Evolutionary conservation across 1,284 basidiomycete species (phyloP).

Genomic region (Macrocystidia cucumis): DNA sequence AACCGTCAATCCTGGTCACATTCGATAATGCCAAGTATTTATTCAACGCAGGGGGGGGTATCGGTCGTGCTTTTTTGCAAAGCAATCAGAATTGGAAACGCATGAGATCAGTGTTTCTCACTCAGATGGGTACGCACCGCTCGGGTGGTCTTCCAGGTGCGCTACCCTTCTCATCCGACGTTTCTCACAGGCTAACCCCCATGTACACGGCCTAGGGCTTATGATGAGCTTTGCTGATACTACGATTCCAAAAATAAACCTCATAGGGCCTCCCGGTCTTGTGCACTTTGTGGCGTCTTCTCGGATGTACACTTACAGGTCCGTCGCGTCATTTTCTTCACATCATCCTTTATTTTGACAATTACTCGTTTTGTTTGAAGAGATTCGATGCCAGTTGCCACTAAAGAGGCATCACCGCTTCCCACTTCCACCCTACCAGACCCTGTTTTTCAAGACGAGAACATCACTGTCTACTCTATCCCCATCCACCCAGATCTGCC

Average conservation of each 20-base stretch:
- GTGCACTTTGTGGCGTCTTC: slow-evolving; percentile 67
- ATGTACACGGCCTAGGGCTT: slow-evolving; percentile 56
- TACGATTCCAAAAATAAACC: slow-evolving; percentile 43
- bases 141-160: slow-evolving; percentile 67
- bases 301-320: slow-evolving; percentile 60
- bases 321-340: slow-evolving; percentile 12
- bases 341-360: not conserved
- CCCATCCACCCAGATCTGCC: slow-evolving; percentile 25
- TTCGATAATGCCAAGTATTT: slow-evolving; percentile 79
- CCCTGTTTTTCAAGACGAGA: slow-evolving; percentile 53
- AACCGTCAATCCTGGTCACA: slow-evolving; percentile 65
- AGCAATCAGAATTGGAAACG: slow-evolving; percentile 57
- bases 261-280: slow-evolving; percentile 71
- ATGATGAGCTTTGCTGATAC: slow-evolving; percentile 82
- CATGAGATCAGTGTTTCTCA: slow-evolving; percentile 68
- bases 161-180: slow-evolving; percentile 15
- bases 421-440: slow-evolving; percentile 16
- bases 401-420: slow-evolving; percentile 34
- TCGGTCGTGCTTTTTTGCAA: slow-evolving; percentile 67
- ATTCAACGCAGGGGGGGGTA: slow-evolving; percentile 83
- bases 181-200: too few relatives aligned
- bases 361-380: slow-evolving; percentile 21
- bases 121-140: slow-evolving; percentile 53
- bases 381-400: slow-evolving; percentile 37
- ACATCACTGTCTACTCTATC: slow-evolving; percentile 58